Percentiles rank a stretch among this genome's conserved stretches.
Conservation (phyloP, 1,284 basidiomycete species). For the Malassezia sp. region DNA sequence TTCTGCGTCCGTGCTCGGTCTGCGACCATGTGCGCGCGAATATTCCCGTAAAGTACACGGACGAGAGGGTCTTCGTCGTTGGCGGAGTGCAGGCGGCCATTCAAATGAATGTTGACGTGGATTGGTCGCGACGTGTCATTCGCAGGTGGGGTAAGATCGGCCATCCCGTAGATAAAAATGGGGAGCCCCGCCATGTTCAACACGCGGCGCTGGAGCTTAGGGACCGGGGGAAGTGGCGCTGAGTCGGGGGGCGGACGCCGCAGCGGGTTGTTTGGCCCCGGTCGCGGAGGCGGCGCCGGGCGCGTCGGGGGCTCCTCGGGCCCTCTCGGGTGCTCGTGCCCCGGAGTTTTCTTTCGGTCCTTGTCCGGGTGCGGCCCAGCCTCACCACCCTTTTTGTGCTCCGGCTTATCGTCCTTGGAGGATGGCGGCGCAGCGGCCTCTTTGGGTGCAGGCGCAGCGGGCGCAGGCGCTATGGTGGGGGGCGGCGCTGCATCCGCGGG, state of each 20-base stretch:
- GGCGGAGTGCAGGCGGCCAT: constrained; percentile 17
- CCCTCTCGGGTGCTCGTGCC: too few species aligned
- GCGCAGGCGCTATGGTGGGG: too few species aligned
- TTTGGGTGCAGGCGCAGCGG: too few species aligned
- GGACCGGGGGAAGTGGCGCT: neutral
- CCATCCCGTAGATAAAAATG: constrained; percentile 34
- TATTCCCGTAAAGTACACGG: constrained; percentile 10
- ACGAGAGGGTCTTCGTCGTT: constrained; percentile 16
- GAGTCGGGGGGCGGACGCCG: neutral
- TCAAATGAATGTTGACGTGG: constrained; percentile 16
- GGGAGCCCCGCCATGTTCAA: constrained; percentile 33
- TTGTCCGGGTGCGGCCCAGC: too few species aligned
- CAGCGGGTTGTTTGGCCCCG: neutral
- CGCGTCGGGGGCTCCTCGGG: too few species aligned
- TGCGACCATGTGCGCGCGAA: neutral
- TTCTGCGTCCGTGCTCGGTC: neutral
- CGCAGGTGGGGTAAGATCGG: constrained; percentile 21
- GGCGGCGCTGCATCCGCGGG: too few species aligned
- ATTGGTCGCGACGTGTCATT: constrained; percentile 20
- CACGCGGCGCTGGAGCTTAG: constrained; percentile 1
- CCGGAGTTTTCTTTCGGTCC: too few species aligned
- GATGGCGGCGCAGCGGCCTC: too few species aligned
- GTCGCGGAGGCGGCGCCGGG: too few species aligned
- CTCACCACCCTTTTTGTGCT: too few species aligned
- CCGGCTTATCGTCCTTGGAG: too few species aligned